A percentile compares a stretch with the other conserved stretches of the same genome.
These are phyloP conservation scores for Metschnikowia continentalis DNA, from an alignment of 805 yeast species.

Conservation along the genomic window DNA sequence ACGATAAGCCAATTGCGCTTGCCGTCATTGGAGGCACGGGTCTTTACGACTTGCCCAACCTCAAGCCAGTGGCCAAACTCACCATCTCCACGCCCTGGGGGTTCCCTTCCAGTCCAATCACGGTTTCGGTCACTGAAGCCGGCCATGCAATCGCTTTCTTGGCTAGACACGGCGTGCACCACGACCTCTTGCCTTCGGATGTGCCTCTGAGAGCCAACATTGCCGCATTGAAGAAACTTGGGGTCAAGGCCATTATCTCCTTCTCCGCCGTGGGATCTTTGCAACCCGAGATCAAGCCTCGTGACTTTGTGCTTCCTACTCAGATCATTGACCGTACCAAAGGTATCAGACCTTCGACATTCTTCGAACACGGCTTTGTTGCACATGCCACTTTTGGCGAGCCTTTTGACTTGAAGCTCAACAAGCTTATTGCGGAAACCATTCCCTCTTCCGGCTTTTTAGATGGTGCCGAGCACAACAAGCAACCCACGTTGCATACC, in stretches of 20 bases:
- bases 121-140: constrained; percentile 69
- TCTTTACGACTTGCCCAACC: constrained; percentile 77
- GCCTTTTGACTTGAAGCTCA: constrained; percentile 81
- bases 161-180: constrained; percentile 91
- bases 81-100: constrained; percentile 96
- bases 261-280: constrained; percentile 96
- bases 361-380: constrained; percentile 88
- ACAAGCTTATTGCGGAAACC: constrained; percentile 55
- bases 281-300: constrained; percentile 82
- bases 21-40: constrained; percentile 99
- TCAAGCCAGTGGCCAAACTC: constrained; percentile 80
- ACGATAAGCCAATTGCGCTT: constrained; percentile 63
- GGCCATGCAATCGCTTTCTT: constrained; percentile 90
- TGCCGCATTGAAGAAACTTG: constrained; percentile 86
- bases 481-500: constrained; percentile 53
- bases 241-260: constrained; percentile 84
- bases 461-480: constrained; percentile 44
- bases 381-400: constrained; percentile 98
- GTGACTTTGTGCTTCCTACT: constrained; percentile 95
- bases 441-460: constrained; percentile 45
- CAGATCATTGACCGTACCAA: constrained; percentile 97
- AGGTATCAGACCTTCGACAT: constrained; percentile 86
- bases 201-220: constrained; percentile 94
- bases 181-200: constrained; percentile 83
- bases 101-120: constrained; percentile 87